These are phyloP conservation scores for Ascodesmis nigricans DNA, from an alignment of 495 filamentous ascomycete species.

Conservation along the genomic window DNA sequence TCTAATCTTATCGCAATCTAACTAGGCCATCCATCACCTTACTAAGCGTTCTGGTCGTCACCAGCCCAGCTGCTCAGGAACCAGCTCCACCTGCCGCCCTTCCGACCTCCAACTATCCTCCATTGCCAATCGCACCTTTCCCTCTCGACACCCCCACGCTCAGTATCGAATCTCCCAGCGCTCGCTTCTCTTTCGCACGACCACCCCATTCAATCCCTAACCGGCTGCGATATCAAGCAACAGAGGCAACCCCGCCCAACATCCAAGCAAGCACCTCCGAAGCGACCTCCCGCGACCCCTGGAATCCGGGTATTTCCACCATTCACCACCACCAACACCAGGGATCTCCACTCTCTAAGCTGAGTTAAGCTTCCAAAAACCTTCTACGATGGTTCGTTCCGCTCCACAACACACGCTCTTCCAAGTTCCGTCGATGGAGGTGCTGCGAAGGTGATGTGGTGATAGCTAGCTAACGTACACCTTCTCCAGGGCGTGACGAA, in stretches of 20 bases:
- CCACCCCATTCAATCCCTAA: not conserved
- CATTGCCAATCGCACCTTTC: not conserved
- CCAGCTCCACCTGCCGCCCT: not conserved
- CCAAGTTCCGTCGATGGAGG: too few relatives aligned
- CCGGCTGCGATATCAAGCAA: not conserved
- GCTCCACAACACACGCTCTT: too few relatives aligned
- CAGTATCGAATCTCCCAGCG: not conserved
- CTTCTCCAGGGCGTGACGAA: slow-evolving; percentile 20
- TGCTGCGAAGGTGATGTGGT: too few relatives aligned
- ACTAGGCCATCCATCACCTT: not conserved
- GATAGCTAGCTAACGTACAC: too few relatives aligned
- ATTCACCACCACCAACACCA: not conserved
- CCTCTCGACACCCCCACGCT: not conserved
- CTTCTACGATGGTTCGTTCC: too few relatives aligned
- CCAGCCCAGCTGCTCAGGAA: not conserved
- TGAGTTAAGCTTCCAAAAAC: too few relatives aligned
- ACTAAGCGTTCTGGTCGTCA: not conserved
- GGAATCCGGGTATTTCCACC: not conserved
- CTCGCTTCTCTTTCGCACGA: too few relatives aligned
- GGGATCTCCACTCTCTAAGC: slow-evolving; percentile 1
- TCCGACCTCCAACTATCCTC: not conserved
- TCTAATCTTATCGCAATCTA: not conserved
- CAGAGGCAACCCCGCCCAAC: too few relatives aligned
- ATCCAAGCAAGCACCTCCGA: too few relatives aligned
- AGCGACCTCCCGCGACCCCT: too few relatives aligned